A percentile compares a stretch with the other conserved stretches of the same genome.
Evolutionary conservation across 768 basidiomycete species (phyloP).

Genomic region (Punctularia strigosozonata): DNA sequence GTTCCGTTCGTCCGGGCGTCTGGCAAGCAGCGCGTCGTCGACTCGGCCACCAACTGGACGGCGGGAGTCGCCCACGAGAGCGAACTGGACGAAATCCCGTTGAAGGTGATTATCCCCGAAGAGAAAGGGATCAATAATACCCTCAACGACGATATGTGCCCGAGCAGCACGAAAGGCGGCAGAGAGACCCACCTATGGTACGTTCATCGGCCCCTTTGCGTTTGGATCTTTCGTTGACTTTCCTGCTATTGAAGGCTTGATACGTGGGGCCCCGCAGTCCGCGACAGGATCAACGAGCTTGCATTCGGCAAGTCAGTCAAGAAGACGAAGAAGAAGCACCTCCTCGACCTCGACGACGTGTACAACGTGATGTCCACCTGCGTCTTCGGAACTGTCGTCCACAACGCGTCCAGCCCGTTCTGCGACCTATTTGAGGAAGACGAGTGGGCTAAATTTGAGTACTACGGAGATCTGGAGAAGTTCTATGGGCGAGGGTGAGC

Average conservation of each 20-base stretch:
- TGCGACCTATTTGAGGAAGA: constrained; percentile 55
- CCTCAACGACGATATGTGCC: background rate
- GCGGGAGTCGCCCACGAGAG: constrained; percentile 51
- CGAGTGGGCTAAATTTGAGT: constrained; percentile 61
- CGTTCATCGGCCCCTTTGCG: background rate
- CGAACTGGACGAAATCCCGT: constrained; percentile 29
- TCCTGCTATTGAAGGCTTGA: too few species aligned
- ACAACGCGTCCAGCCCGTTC: constrained; percentile 36
- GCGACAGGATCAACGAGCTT: too few species aligned
- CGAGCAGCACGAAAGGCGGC: background rate
- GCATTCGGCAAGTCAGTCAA: too few species aligned
- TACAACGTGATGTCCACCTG: constrained; percentile 60
- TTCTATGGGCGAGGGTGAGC: constrained; percentile 70
- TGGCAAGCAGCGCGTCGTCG: constrained; percentile 44
- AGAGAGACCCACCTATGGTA: constrained; percentile 2
- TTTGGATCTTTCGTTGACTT: too few species aligned
- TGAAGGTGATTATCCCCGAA: constrained; percentile 48
- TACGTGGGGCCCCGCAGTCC: too few species aligned
- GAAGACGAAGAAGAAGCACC: constrained; percentile 51
- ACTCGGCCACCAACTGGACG: constrained; percentile 62
- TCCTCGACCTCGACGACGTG: constrained; percentile 52
- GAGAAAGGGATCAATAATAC: constrained; percentile 23
- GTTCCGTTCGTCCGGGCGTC: constrained; percentile 45
- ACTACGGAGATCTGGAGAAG: constrained; percentile 62
- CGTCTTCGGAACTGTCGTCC: constrained; percentile 64